Evolutionary conservation across 345 rosid genomes (phyloP), one percentile per base, ranked within the genome.

Genomic region (Psidium guajava): DNA sequence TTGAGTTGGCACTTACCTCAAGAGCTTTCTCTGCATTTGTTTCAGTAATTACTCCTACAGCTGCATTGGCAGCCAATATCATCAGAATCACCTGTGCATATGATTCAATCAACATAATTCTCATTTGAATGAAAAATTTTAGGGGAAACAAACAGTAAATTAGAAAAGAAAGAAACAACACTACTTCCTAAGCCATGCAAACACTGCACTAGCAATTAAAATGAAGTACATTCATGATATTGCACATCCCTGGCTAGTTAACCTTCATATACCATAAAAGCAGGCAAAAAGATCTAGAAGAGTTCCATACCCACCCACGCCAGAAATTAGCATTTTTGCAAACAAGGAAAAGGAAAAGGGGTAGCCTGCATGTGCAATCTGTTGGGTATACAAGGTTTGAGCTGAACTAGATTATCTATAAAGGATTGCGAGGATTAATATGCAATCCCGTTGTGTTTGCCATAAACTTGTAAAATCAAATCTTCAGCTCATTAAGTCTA

Each of bases 11-110:
- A 91, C 86, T 83, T 86, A 93, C 99, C 95, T 97, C 98, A 87
- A 97, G 99, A 54, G 99, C 99, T 90, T 93, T 97, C 90, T 97
- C 99, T 57, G 99, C 99, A 93, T 97, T 97, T 73, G 99, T 97
- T 93, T 96, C 99, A 14, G 99, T 97, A 82, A 97, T 97, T 82
- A 97, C 98, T 74, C 98, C 99, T 16, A 97, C 99, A 3, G 99
- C 97, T 57, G 99, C 99, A 94, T 97, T 97, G 91, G 99, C 99
- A 89, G 99, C 99, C 92, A 97, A 91, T 92, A 97, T 96, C 89
- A 97, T 89, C 82, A 97, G 91, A 88, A 97, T 97, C 74, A 97
- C 99, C 99, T 97, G 92, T 58, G 69, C 58, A 86, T 40, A 59
- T 28, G 50, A 82, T 64, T 85, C 85, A 80, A 82, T 88, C 81